These are phyloP conservation scores for Pseudonitzschia pungens DNA, from an alignment of 108 stramenopile genomes.

Conservation along the genomic window DNA sequence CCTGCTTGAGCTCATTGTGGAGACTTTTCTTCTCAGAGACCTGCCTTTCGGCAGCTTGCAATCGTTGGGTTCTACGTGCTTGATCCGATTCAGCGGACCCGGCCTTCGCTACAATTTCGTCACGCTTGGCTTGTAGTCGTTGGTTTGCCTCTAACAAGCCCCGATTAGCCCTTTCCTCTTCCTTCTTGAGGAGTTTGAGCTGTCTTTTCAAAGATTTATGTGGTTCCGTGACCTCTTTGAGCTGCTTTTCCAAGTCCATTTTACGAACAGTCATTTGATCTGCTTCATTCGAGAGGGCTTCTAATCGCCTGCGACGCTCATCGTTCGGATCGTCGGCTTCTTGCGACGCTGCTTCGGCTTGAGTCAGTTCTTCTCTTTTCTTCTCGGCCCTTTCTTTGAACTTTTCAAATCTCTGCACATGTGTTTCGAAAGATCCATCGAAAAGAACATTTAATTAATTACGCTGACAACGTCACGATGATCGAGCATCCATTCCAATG, in stretches of 20 bases:
- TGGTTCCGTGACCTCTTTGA: conserved; percentile 50
- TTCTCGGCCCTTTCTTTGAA: conserved; percentile 58
- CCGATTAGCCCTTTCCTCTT: conserved; percentile 33
- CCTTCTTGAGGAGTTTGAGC: conserved; percentile 36
- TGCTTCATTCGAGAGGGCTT: conserved; percentile 63
- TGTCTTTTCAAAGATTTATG: conserved; percentile 49
- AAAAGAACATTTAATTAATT: not conserved
- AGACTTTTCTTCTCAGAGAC: conserved; percentile 51
- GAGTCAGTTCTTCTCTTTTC: conserved; percentile 43
- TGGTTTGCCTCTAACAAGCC: conserved; percentile 42
- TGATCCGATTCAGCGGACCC: conserved; percentile 72
- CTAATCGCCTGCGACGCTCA: conserved; percentile 34
- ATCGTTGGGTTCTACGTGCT: conserved; percentile 32
- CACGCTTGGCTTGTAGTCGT: conserved; percentile 53
- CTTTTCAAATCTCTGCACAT: conserved; percentile 29
- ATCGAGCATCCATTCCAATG: conserved; percentile 2
- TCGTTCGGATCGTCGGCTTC: conserved; percentile 50
- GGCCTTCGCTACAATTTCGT: conserved; percentile 51
- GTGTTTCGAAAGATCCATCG: not conserved
- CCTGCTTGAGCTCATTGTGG: conserved; percentile 43
- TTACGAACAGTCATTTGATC: conserved; percentile 51
- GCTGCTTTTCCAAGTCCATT: conserved; percentile 51
- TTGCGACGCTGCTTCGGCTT: conserved; percentile 54
- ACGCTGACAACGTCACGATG: conserved; percentile 12
- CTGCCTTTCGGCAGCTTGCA: conserved; percentile 36